Evolutionary conservation across 305 asterid genomes (phyloP).

Genomic region (Ajuga reptans): DNA sequence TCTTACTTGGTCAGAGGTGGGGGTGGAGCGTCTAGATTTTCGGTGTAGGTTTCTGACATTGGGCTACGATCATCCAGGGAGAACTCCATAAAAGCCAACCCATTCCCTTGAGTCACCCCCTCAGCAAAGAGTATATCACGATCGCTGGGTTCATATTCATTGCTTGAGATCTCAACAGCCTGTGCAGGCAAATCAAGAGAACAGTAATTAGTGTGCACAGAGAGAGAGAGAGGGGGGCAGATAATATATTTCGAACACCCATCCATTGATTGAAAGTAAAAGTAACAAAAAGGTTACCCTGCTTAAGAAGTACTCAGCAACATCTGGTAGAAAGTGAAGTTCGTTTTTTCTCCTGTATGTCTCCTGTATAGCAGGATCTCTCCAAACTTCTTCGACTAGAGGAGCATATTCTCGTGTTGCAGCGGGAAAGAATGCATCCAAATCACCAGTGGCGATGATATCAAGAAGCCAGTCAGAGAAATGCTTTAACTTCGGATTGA

Average conservation of each 20-base stretch:
- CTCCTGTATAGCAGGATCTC: slow-evolving; percentile 72
- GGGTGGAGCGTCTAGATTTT: slow-evolving; percentile 48
- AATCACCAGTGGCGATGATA: slow-evolving; percentile 76
- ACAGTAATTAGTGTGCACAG: neutral
- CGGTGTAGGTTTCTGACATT: slow-evolving; percentile 67
- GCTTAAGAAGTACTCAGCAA: slow-evolving; percentile 68
- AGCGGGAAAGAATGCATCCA: slow-evolving; percentile 83
- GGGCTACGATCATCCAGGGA: slow-evolving; percentile 74
- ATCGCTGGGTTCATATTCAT: slow-evolving; percentile 72
- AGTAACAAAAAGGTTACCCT: slow-evolving; percentile 37
- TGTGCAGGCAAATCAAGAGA: slow-evolving; percentile 16
- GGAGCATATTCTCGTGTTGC: slow-evolving; percentile 89
- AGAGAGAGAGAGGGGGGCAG: neutral
- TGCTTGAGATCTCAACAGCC: slow-evolving; percentile 87
- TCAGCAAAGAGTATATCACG: slow-evolving; percentile 65
- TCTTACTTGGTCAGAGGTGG: slow-evolving; percentile 55
- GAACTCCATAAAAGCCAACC: slow-evolving; percentile 75
- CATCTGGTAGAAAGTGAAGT: slow-evolving; percentile 75
- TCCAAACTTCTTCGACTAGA: slow-evolving; percentile 77
- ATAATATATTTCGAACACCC: neutral
- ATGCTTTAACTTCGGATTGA: slow-evolving; percentile 62
- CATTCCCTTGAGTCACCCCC: slow-evolving; percentile 77
- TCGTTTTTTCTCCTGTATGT: slow-evolving; percentile 62
- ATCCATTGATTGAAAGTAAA: slow-evolving; percentile 1
- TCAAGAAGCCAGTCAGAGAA: slow-evolving; percentile 78